Percentiles rank a stretch among this genome's conserved stretches.
Evolutionary conservation across 208 protist species (phyloP).

Genomic region (Leishmania gerbilli): DNA sequence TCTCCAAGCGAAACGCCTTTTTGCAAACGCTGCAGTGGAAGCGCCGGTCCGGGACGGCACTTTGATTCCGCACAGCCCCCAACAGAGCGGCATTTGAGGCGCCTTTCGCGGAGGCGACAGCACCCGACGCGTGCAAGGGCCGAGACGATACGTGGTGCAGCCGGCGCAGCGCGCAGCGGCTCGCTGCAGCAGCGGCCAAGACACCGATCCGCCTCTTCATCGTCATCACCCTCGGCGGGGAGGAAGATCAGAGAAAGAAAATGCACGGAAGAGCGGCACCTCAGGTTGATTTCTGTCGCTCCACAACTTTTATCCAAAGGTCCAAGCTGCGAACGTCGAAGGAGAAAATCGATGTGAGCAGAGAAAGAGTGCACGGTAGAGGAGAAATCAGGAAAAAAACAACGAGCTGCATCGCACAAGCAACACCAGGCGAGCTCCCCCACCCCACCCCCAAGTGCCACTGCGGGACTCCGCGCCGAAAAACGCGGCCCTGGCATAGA

Average conservation of each 20-base stretch:
- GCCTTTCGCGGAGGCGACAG: not conserved
- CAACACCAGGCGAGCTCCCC: not conserved
- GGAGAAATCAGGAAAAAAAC: no score
- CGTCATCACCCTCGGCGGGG: not conserved
- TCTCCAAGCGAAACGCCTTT: constrained; percentile 87
- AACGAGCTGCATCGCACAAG: not conserved
- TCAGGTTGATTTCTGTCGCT: not conserved
- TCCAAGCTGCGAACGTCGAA: no score
- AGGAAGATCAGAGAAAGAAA: not conserved
- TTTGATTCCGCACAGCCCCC: constrained; percentile 37
- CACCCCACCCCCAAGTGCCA: not conserved
- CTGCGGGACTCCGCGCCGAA: not conserved
- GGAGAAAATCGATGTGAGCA: not conserved
- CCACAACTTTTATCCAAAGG: not conserved
- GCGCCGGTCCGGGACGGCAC: constrained; percentile 59
- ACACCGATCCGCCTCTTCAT: constrained; percentile 23
- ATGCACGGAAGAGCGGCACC: not conserved
- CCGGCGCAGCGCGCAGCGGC: constrained; percentile 22
- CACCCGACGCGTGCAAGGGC: no score
- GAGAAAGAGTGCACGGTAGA: not conserved
- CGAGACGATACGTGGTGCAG: constrained; percentile 16
- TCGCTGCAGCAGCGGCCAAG: constrained; percentile 3
- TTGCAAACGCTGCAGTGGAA: constrained; percentile 90
- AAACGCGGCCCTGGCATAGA: not conserved
- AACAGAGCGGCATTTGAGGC: constrained; percentile 1